A percentile compares a stretch with the other conserved stretches of the same genome.
Evolutionary conservation across 2,329 filamentous ascomycete genomes (phyloP).

Genomic region (Epichloe festucae): DNA sequence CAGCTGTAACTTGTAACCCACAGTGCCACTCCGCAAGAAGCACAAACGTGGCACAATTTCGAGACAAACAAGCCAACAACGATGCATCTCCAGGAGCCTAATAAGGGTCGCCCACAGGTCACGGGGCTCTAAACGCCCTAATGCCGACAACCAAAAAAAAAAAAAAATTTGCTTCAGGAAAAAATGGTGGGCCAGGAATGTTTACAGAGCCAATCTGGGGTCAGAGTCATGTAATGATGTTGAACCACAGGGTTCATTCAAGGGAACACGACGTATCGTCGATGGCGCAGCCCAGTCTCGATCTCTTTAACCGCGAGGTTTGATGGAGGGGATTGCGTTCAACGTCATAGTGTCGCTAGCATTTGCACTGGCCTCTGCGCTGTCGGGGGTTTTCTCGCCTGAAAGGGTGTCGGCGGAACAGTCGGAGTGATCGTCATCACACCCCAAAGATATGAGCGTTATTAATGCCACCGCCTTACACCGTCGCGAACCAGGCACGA

Average conservation of each 20-base stretch:
- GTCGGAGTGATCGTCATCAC: conserved; percentile 6
- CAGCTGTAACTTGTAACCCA: neutral
- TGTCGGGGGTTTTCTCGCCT: neutral
- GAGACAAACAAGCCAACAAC: neutral
- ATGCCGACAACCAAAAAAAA: no score
- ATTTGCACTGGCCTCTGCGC: neutral
- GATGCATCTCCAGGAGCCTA: neutral
- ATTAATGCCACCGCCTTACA: neutral
- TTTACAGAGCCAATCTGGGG: neutral
- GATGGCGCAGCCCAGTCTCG: conserved; percentile 7
- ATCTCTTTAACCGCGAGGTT: conserved; percentile 1
- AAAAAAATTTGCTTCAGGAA: neutral
- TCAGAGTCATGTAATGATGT: conserved; percentile 5
- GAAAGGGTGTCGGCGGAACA: conserved; percentile 1
- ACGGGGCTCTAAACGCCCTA: no score
- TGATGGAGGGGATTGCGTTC: neutral
- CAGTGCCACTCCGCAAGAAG: neutral
- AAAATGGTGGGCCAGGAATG: neutral
- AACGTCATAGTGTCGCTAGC: conserved; percentile 1
- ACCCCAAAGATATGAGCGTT: neutral
- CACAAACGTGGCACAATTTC: neutral
- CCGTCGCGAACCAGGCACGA: neutral
- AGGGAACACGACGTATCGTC: conserved; percentile 5
- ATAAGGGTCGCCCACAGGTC: no score
- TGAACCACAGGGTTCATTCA: conserved; percentile 2